Conservation (phyloP, 73 alveolate genomes). For the Halteria grandinella region DNA sequence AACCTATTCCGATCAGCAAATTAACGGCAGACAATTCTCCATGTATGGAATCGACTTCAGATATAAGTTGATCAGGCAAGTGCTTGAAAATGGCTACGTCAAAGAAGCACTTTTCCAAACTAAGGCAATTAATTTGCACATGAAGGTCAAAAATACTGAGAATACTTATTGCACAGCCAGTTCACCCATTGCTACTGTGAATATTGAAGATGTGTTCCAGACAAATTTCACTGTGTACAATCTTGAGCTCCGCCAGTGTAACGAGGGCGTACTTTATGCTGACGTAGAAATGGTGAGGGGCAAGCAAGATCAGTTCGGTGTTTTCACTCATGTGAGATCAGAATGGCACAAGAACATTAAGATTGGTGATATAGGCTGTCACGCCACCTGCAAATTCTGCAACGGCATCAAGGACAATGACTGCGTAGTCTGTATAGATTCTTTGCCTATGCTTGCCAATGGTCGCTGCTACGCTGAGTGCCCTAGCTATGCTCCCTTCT, state of each 20-base stretch:
- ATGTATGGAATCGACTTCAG: constrained; percentile 41
- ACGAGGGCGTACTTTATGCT: constrained; percentile 47
- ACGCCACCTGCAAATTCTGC: constrained; percentile 48
- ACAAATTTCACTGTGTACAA: constrained; percentile 29
- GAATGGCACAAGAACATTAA: constrained; percentile 44
- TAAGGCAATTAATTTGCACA: constrained; percentile 4
- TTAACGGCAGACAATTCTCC: constrained; percentile 23
- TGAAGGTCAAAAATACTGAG: constrained; percentile 25
- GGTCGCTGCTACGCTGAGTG: constrained; percentile 53
- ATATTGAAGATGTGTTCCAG: not conserved
- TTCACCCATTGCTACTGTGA: constrained; percentile 57
- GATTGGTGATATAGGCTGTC: constrained; percentile 58
- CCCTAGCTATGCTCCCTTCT: constrained; percentile 36
- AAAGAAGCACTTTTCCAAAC: constrained; percentile 16
- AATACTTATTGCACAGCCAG: constrained; percentile 9
- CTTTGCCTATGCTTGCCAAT: not conserved
- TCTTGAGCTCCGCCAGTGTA: constrained; percentile 57
- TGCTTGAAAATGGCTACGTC: not conserved
- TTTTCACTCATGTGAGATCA: constrained; percentile 42
- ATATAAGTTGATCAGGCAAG: constrained; percentile 4
- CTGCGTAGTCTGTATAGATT: constrained; percentile 45
- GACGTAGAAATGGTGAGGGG: constrained; percentile 57
- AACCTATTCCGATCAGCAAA: not conserved
- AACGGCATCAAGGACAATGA: constrained; percentile 29
- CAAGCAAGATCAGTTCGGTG: constrained; percentile 11